phyloP scores from a whole-genome alignment of 2,329 filamentous ascomycete genomes.

The Aplosporella prunicola region DNA sequence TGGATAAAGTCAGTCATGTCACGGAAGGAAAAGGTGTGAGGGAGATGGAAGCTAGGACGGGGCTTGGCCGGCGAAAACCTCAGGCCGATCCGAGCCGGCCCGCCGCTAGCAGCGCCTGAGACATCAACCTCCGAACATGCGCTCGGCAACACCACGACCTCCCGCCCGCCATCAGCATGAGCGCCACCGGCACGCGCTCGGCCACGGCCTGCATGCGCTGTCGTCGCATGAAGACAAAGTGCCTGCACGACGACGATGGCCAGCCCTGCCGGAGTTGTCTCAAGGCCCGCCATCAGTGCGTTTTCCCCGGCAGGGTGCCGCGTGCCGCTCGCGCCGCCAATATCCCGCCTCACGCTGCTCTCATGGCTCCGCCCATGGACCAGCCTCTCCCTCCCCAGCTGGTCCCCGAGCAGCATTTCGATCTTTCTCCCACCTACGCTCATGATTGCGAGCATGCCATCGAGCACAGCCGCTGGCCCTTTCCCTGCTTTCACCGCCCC shows the following conservation, averaged over 20 bases:
- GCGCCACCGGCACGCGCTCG: constrained; percentile 4
- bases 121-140: background rate
- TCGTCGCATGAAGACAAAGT: constrained; percentile 8
- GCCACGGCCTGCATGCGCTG: constrained; percentile 9
- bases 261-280: constrained; percentile 9
- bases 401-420: background rate
- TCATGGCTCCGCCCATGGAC: background rate
- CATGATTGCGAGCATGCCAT: constrained; percentile 5
- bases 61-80: too few species aligned
- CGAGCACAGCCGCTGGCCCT: constrained; percentile 6
- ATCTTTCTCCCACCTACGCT: constrained; percentile 5
- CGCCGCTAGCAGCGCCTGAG: too few species aligned
- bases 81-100: too few species aligned
- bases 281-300: constrained; percentile 7
- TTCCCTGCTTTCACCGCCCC: constrained; percentile 8
- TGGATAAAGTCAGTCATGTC: too few species aligned
- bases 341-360: background rate
- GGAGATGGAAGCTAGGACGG: too few species aligned
- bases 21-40: too few species aligned
- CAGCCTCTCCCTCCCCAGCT: background rate
- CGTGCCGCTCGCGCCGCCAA: constrained; percentile 2
- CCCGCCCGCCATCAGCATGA: constrained; percentile 8
- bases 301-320: constrained; percentile 8
- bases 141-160: background rate
- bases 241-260: constrained; percentile 9